Evolutionary conservation across 306 rosid species (phyloP).

Genomic region (Mimosa bimucronata): DNA sequence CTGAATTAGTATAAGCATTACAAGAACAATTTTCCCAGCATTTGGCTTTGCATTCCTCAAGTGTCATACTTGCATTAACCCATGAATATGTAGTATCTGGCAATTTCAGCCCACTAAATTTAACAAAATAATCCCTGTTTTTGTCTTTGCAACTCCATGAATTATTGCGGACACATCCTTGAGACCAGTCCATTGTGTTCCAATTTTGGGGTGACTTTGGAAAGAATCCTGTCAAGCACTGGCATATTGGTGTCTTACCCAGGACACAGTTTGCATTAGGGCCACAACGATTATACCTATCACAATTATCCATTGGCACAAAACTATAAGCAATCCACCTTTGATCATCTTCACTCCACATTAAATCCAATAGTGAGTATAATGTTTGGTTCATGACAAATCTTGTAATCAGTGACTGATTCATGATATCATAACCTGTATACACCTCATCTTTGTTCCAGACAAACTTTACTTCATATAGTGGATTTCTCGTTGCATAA

Average conservation of each 20-base stretch:
- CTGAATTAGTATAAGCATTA: slow-evolving; percentile 38
- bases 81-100: slow-evolving; percentile 38
- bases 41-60: slow-evolving; percentile 17
- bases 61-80: slow-evolving; percentile 22
- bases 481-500: background rate
- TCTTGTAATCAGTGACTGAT: background rate
- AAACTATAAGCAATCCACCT: background rate
- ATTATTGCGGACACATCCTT: background rate
- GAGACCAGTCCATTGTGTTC: background rate
- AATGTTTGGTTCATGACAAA: background rate
- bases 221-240: background rate
- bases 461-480: background rate
- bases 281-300: background rate
- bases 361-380: background rate
- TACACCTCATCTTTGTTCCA: background rate
- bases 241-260: slow-evolving; percentile 1
- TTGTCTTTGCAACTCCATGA: background rate
- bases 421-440: background rate
- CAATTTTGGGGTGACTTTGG: background rate
- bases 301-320: background rate
- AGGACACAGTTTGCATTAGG: background rate
- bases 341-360: background rate
- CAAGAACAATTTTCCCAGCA: slow-evolving; percentile 34
- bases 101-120: background rate
- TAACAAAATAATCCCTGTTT: background rate